Conservation (phyloP, 2,329 filamentous ascomycete genomes). For the Fusarium beomiforme region DNA sequence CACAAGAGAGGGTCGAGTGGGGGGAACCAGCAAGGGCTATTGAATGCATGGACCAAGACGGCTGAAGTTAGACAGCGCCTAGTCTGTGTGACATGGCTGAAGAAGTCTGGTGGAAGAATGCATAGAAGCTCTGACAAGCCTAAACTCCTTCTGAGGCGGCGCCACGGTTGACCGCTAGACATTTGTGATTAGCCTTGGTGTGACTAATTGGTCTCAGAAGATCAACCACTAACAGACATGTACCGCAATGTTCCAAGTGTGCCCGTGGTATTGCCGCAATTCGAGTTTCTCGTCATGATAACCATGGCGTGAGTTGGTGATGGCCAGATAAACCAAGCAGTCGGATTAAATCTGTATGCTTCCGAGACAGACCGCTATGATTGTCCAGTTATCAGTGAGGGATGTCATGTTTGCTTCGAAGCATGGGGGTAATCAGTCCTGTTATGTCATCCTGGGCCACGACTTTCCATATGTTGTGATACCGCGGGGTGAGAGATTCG, state of each 20-base stretch:
- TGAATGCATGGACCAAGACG: slow-evolving; percentile 4
- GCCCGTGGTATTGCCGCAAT: slow-evolving; percentile 31
- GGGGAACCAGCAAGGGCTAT: slow-evolving; percentile 31
- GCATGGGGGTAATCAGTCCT: slow-evolving; percentile 24
- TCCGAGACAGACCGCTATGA: slow-evolving; percentile 14
- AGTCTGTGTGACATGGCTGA: slow-evolving; percentile 20
- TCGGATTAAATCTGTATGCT: slow-evolving; percentile 7
- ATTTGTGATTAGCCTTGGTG: slow-evolving; percentile 14
- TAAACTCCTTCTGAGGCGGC: slow-evolving; percentile 21
- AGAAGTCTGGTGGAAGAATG: slow-evolving; percentile 43
- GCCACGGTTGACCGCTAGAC: slow-evolving; percentile 24
- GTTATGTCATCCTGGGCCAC: slow-evolving; percentile 16
- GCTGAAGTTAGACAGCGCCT: slow-evolving; percentile 16
- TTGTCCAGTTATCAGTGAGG: slow-evolving; percentile 13
- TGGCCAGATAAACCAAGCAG: slow-evolving; percentile 26
- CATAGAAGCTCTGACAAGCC: slow-evolving; percentile 38
- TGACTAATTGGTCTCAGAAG: slow-evolving; percentile 8
- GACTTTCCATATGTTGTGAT: slow-evolving; percentile 29
- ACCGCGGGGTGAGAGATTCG: slow-evolving; percentile 31
- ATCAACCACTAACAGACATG: slow-evolving; percentile 17
- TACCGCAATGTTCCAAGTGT: neutral
- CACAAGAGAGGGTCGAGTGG: slow-evolving; percentile 31
- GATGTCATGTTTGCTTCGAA: slow-evolving; percentile 3
- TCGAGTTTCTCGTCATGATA: slow-evolving; percentile 28
- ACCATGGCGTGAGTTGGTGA: slow-evolving; percentile 34